phyloP scores from a whole-genome alignment of 768 basidiomycete genomes.

The Trametes coccinea region DNA sequence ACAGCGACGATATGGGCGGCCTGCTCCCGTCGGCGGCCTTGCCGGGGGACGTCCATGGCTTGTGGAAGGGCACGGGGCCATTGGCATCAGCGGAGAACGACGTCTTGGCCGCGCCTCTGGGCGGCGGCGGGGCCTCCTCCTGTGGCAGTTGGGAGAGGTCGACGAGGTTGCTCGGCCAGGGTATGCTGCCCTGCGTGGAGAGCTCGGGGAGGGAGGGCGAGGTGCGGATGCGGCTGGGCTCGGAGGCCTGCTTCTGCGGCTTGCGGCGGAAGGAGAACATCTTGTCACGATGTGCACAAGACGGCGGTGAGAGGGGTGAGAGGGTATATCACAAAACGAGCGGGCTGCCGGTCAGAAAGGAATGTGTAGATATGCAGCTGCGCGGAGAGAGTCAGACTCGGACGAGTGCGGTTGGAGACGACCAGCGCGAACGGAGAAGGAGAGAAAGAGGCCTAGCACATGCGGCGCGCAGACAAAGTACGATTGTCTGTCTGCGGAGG shows the following conservation, averaged over 20 bases:
- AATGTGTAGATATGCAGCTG: conserved; percentile 2
- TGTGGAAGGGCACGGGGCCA: conserved; percentile 74
- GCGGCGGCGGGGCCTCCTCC: conserved; percentile 37
- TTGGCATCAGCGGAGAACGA: conserved; percentile 57
- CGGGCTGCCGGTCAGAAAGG: conserved; percentile 28
- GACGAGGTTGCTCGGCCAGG: conserved; percentile 84
- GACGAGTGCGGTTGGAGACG: conserved; percentile 7
- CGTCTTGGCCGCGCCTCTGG: conserved; percentile 71
- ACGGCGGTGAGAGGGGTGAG: conserved; percentile 16
- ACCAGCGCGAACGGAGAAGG: conserved; percentile 8
- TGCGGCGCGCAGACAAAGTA: background rate
- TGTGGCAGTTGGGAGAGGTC: conserved; percentile 67
- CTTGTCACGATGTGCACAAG: conserved; percentile 16
- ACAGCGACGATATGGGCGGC: conserved; percentile 64
- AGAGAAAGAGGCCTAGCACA: conserved; percentile 4
- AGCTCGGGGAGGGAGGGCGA: conserved; percentile 83
- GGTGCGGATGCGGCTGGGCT: conserved; percentile 49
- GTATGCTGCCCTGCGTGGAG: conserved; percentile 62
- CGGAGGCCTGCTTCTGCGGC: conserved; percentile 52
- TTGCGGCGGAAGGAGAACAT: conserved; percentile 78
- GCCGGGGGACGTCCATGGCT: conserved; percentile 56
- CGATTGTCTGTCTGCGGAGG: no score
- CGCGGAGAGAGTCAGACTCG: conserved; percentile 22
- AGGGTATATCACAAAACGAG: conserved; percentile 21
- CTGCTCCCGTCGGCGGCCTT: conserved; percentile 21